Evolutionary conservation across 108 stramenopile species (phyloP).

Genomic region (Pseudonitzschia pungens): DNA sequence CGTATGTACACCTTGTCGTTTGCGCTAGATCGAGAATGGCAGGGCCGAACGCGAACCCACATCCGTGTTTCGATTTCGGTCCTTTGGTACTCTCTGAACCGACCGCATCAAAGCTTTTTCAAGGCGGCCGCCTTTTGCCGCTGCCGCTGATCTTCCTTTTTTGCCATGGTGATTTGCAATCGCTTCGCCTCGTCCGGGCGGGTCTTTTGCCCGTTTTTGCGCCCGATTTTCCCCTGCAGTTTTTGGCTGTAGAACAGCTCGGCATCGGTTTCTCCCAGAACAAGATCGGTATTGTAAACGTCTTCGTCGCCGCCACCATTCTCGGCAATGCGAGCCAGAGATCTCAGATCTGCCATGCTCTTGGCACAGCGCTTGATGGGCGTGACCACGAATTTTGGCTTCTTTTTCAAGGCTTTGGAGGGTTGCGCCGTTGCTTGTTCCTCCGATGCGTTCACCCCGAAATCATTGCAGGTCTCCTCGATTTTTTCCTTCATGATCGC

Average conservation of each 20-base stretch:
- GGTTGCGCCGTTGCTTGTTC: not conserved
- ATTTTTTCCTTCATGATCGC: conserved; percentile 26
- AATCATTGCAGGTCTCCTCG: not conserved
- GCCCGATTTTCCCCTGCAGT: conserved; percentile 50
- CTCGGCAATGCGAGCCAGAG: conserved; percentile 30
- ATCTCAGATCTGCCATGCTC: conserved; percentile 45
- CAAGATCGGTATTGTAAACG: conserved; percentile 8
- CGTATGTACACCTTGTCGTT: too few species aligned
- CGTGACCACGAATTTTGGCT: conserved; percentile 42
- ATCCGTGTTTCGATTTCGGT: too few species aligned
- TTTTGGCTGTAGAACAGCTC: conserved; percentile 76
- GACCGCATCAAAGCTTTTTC: not conserved
- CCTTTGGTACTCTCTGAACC: too few species aligned
- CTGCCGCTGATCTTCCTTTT: conserved; percentile 67
- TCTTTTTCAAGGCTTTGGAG: conserved; percentile 5
- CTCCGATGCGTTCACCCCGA: not conserved
- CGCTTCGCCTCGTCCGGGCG: conserved; percentile 84
- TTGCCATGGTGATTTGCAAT: conserved; percentile 74
- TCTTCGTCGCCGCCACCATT: conserved; percentile 41
- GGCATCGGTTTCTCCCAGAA: conserved; percentile 77
- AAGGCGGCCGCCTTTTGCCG: conserved; percentile 23
- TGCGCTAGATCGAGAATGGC: too few species aligned
- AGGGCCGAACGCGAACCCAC: too few species aligned
- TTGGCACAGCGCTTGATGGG: conserved; percentile 39
- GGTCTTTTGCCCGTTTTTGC: conserved; percentile 59